phyloP scores from a whole-genome alignment of 1,284 basidiomycete species.

The Cryptococcus jaspeensis region DNA sequence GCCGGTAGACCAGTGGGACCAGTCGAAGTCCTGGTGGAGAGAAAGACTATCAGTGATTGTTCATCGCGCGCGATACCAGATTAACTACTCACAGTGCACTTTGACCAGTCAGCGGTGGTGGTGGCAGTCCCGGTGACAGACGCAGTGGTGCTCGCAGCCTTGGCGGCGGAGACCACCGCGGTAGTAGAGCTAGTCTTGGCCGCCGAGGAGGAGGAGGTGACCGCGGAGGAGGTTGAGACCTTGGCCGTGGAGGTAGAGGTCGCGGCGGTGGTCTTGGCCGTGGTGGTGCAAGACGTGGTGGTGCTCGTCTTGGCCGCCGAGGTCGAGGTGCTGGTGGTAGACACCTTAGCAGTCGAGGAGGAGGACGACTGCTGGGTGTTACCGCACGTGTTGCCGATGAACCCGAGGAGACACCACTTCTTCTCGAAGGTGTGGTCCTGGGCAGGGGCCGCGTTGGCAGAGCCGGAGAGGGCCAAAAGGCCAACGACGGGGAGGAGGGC shows the following conservation, averaged over 20 bases:
- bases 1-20: constrained; percentile 11
- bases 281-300: too few relatives aligned
- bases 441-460: constrained; percentile 12
- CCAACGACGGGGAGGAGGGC: constrained; percentile 23
- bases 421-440: constrained; percentile 12
- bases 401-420: constrained; percentile 17
- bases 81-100: constrained; percentile 10
- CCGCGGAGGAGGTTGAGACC: constrained; percentile 5
- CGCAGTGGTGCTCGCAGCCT: constrained; percentile 5
- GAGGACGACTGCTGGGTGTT: too few relatives aligned
- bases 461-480: constrained; percentile 16
- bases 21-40: constrained; percentile 10
- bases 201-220: constrained; percentile 9
- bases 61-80: background rate
- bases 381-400: constrained; percentile 16
- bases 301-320: constrained; percentile 4
- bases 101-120: constrained; percentile 10
- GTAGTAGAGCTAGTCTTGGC: constrained; percentile 12
- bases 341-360: too few relatives aligned
- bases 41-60: background rate
- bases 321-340: constrained; percentile 5
- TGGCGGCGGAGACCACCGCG: constrained; percentile 7
- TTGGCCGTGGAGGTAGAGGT: constrained; percentile 10
- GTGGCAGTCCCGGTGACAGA: constrained; percentile 5
- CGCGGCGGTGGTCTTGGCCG: too few relatives aligned